Conservation (phyloP, 257 asterid genomes). For the Fraxinus pennsylvanica region DNA sequence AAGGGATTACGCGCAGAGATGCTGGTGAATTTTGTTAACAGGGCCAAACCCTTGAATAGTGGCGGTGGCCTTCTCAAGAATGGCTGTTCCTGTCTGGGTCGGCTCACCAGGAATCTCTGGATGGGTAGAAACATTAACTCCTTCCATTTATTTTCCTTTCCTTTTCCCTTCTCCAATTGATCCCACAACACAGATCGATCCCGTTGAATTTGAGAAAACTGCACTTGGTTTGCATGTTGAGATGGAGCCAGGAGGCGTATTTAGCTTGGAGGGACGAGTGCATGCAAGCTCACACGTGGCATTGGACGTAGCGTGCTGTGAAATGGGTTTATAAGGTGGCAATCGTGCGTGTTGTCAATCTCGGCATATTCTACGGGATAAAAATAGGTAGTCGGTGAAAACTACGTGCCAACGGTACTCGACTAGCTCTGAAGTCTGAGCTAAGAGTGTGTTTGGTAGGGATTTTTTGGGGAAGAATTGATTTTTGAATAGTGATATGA, state of each 20-base stretch:
- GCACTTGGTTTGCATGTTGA: not conserved
- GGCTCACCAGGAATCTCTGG: slow-evolving; percentile 79
- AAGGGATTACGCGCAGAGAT: slow-evolving; percentile 80
- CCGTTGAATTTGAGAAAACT: no score
- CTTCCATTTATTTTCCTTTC: slow-evolving; percentile 46
- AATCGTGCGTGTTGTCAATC: not conserved
- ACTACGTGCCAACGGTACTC: not conserved
- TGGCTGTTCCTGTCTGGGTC: slow-evolving; percentile 54
- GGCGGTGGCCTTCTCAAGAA: slow-evolving; percentile 78
- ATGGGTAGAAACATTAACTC: slow-evolving; percentile 45
- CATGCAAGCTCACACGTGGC: slow-evolving; percentile 49
- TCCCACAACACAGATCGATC: not conserved
- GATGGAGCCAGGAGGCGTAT: not conserved
- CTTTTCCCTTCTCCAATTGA: not conserved
- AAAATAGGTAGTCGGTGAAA: slow-evolving; percentile 1
- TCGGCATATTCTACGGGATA: not conserved
- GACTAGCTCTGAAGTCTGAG: not conserved
- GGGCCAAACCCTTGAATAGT: slow-evolving; percentile 83
- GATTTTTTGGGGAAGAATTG: no score
- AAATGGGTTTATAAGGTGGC: slow-evolving; percentile 18
- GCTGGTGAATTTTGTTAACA: slow-evolving; percentile 84
- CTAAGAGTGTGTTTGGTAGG: no score
- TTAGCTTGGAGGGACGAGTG: slow-evolving; percentile 7
- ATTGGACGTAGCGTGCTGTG: slow-evolving; percentile 26
- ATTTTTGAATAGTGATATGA: no score